These are phyloP conservation scores for Lachnellula suecica DNA, from an alignment of 2,329 filamentous ascomycete genomes.

Conservation along the genomic window DNA sequence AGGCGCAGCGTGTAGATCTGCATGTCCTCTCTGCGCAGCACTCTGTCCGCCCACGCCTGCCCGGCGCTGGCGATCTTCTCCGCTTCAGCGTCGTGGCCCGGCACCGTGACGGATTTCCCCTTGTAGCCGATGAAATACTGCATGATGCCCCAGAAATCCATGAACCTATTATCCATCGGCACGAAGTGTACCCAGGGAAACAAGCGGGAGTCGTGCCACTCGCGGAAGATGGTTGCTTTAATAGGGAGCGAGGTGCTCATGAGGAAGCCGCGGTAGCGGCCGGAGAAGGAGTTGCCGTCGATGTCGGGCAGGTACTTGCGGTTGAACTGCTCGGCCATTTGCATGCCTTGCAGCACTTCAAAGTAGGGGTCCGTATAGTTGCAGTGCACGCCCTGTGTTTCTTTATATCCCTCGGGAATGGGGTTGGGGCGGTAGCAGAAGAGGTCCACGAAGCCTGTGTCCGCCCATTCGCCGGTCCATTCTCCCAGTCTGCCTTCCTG, in stretches of 20 bases:
- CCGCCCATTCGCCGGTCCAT: slow-evolving; percentile 32
- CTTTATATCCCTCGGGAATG: too few relatives aligned
- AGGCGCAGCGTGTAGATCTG: slow-evolving; percentile 62
- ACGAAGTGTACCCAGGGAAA: slow-evolving; percentile 81
- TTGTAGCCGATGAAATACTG: slow-evolving; percentile 71
- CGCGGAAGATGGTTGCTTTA: slow-evolving; percentile 75
- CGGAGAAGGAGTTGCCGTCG: slow-evolving; percentile 72
- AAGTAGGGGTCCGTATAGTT: slow-evolving; percentile 39
- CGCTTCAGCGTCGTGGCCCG: slow-evolving; percentile 50
- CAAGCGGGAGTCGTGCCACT: slow-evolving; percentile 78
- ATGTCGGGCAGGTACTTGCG: slow-evolving; percentile 74
- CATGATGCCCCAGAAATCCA: slow-evolving; percentile 72
- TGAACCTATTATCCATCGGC: slow-evolving; percentile 74
- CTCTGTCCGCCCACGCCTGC: slow-evolving; percentile 70
- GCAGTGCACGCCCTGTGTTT: slow-evolving; percentile 33
- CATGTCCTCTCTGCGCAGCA: slow-evolving; percentile 70
- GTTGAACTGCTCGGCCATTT: slow-evolving; percentile 55
- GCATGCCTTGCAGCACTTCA: slow-evolving; percentile 47
- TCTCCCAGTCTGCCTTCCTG: slow-evolving; percentile 42
- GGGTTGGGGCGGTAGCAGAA: too few relatives aligned
- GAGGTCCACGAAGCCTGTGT: slow-evolving; percentile 38
- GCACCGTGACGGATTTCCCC: slow-evolving; percentile 33
- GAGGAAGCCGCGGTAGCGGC: slow-evolving; percentile 69
- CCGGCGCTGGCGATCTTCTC: slow-evolving; percentile 65
- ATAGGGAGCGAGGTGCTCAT: slow-evolving; percentile 68